These are phyloP conservation scores for Phalaenopsis aphrodite DNA, from an alignment of 106 monocot genomes.

Conservation along the genomic window DNA sequence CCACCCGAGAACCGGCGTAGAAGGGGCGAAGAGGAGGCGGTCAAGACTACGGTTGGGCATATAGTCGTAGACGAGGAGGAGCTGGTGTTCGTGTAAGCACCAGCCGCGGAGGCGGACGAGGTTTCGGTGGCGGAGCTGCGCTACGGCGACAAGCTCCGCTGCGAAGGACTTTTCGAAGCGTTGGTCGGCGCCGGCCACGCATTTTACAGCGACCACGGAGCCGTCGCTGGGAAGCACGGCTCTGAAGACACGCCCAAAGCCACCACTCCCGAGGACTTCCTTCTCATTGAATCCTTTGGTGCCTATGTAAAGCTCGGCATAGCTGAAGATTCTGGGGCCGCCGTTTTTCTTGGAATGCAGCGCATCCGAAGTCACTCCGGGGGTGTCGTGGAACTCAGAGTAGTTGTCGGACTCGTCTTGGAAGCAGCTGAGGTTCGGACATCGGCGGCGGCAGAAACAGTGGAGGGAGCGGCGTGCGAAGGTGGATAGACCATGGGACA, in stretches of 20 bases:
- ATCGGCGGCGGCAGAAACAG: conserved; percentile 18
- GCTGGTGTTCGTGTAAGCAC: conserved; percentile 63
- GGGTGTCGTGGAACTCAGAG: conserved; percentile 49
- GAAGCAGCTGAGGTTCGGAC: conserved; percentile 12
- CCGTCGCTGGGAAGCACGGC: not conserved
- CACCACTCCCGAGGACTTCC: conserved; percentile 73
- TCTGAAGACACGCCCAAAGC: conserved; percentile 74
- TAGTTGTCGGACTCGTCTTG: not conserved
- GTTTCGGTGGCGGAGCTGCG: conserved; percentile 96
- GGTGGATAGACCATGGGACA: not conserved
- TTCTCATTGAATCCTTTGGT: conserved; percentile 61
- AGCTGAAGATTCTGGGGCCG: conserved; percentile 69
- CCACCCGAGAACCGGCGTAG: conserved; percentile 32
- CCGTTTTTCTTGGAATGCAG: conserved; percentile 5
- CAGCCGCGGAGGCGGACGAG: conserved; percentile 82
- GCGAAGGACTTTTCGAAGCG: conserved; percentile 56
- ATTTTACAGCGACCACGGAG: conserved; percentile 61
- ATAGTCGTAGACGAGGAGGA: conserved; percentile 89
- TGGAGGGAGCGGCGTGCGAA: conserved; percentile 15
- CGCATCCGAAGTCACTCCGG: conserved; percentile 17
- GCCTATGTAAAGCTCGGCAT: conserved; percentile 86
- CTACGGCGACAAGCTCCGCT: conserved; percentile 82
- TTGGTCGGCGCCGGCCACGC: conserved; percentile 35
- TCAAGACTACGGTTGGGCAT: conserved; percentile 93
- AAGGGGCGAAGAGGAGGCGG: conserved; percentile 48